Base-by-base conservation (phyloP, 192 early-diverging fungal genomes). In the Coemansia sp. region DNA sequence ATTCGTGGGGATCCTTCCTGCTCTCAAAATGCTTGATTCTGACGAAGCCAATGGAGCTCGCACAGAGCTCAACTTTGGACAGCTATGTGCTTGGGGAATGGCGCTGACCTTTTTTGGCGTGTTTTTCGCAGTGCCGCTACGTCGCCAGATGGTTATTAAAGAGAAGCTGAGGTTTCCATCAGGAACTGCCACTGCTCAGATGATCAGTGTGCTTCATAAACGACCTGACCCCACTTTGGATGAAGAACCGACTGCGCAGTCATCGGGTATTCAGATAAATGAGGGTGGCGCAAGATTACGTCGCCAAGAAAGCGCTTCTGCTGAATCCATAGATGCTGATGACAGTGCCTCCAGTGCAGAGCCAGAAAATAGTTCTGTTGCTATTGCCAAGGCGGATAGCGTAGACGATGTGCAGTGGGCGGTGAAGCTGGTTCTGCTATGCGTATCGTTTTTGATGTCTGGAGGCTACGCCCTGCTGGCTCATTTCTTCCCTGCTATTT, bases 71-170 rank as follows among this genome's bases (percentile, higher is more conserved):
- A 69, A 64, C 32, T 76, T 64, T 32, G 72, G 70, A 30, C 67
- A 83, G 53, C 60, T 93, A 37, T 79, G 90, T 32, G 64, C 88
- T 0, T 92, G 88, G 88, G 85, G 85, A 15, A 46, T 93, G 30
- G 89, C 82, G 5, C 71, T 88, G 50, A 85, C 91, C 12, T 91
- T 90, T 66, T 94, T 89, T 79, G 92, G 92, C n/a, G 86, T 94
- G 3, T 93, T 93, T 71, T 92, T 93, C 79, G 91, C 89, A 5
- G 79, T 90, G 1, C 90, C 90, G 1, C 57, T 93, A 52, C 72
- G 92, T 38, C 83, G 76, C 45, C 88, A 90, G 43, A 89, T 87
- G 12, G 87, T 94, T 53, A 78, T 94, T 31, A 62, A 81, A 26
- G 88, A 92, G 55, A 90, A 94, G 65, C 81, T 94, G 5, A 69